Evolutionary conservation across 176 grass and related monocot species (phyloP), one percentile per base, ranked within the genome.

Genomic region (Oryza australiensis): DNA sequence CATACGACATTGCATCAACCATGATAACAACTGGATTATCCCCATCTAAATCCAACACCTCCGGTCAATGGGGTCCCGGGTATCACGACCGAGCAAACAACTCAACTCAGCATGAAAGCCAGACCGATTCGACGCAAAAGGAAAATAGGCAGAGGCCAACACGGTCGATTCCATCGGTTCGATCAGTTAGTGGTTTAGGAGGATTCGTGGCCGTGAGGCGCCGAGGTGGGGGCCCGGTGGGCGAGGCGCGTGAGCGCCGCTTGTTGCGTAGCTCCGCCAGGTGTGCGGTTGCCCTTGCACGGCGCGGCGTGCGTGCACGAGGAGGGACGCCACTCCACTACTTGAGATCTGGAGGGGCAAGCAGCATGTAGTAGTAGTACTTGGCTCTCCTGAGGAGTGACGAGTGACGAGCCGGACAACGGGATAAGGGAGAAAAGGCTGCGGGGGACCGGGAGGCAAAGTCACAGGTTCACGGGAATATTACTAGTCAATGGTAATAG

Each of bases 241-340:
- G 9, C 28, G 26, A 9, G 5, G 72, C 64, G 64, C 82, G 73
- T 84, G 73, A 84, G 10, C 63, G 72, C 45, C 29, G 32, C 24
- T 84, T 84, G 82, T 76, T 43, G 46, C 64, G 64, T 84, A 76
- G 82, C 82, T 67, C 15, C 10, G 82, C 45, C 45, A 75, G 63
- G 15, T 84, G 72, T 59, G 82, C 73, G 82, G 82, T 73, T 68
- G 72, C 4, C 8, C 62, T 8, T 10, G 59, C 66, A 14, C 29
- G 48, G 45, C 45, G 45, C 12, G 45, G 66, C 33, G 27, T n/a
- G 26, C 8, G 43, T 27, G 29, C 35, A 7, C 35, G 7, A 37
- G 35, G 35, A 35, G 34, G 34, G 34, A 7, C 34, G 7, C 34
- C 34, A 35, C 34, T 35, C 34, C 34, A 35, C 5, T 35, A 35